Evolutionary conservation across 805 yeast species (phyloP), one percentile per base, ranked within the genome.

Genomic region (Nakazawaea ernobii): DNA sequence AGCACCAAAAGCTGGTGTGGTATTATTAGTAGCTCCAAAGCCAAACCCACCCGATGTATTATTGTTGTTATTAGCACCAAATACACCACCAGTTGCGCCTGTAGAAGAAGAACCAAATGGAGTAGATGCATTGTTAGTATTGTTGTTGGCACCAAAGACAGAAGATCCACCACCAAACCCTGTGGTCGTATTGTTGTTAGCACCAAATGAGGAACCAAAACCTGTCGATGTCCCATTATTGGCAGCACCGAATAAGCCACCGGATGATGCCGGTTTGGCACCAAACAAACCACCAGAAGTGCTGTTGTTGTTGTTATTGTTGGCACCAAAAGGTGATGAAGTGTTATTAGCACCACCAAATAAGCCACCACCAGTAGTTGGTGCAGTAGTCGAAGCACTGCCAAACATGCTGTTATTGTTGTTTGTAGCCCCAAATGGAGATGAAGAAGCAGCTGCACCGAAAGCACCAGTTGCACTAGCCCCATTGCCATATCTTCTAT

Each of bases 401-500:
- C 65, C 60, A 51, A 55, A 56, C 9, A 60, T 56, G 24, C 62
- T 54, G 38, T 54, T 52, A 35, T 54, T 45, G 49, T 53, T 56
- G 43, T 45, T 53, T 44, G 55, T 59, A 39, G 59, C 52, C 37
- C 71, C 72, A 55, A 66, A 63, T 17, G 63, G 61, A 24, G 41
- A 38, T 14, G 26, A 13, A 30, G 62, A 53, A 32, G 58, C 49
- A 49, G 61, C 63, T 6, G 59, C 49, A 17, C 75, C 75, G 58
- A 64, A 65, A 1, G 59, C 55, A 46, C 67, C 70, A 35, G 62
- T 53, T 39, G 66, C 55, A 13, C 63, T 65, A 14, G 58, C 52
- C 53, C 71, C 65, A 52, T 69, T 79, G 13, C 87, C 91, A 52
- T 53, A 79, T 51, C 79, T 74, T 59, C 94, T 74, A 46, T 79